A percentile compares a stretch with the other conserved stretches of the same genome.
phyloP scores from a whole-genome alignment of 805 yeast genomes.

The Starmerella potacharoeniae region DNA sequence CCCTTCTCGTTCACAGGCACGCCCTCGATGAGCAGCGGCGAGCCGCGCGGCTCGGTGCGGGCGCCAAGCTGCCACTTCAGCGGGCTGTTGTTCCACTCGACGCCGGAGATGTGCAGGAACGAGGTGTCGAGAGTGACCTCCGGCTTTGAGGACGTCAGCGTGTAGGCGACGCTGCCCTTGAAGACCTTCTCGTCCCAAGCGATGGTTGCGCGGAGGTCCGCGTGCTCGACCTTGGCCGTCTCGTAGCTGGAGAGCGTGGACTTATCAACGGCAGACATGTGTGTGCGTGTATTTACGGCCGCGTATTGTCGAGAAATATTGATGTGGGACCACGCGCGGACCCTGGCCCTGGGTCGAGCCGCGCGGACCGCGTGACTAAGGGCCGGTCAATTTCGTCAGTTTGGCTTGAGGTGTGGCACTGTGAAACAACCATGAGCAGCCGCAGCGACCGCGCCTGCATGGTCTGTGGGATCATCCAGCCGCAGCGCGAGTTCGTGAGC shows the following conservation, averaged over 20 bases:
- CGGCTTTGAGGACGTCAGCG: slow-evolving; percentile 29
- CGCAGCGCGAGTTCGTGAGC: slow-evolving; percentile 60
- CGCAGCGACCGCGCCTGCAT: slow-evolving; percentile 83
- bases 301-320: no score
- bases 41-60: slow-evolving; percentile 35
- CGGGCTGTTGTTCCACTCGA: slow-evolving; percentile 34
- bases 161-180: slow-evolving; percentile 43
- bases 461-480: slow-evolving; percentile 89
- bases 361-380: background rate
- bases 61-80: slow-evolving; percentile 27
- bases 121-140: slow-evolving; percentile 60
- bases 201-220: slow-evolving; percentile 44
- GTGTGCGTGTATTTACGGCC: background rate
- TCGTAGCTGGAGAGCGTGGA: slow-evolving; percentile 69
- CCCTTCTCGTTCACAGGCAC: slow-evolving; percentile 15
- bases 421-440: slow-evolving; percentile 10
- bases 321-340: no score
- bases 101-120: slow-evolving; percentile 38
- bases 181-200: slow-evolving; percentile 44
- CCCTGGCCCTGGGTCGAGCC: no score
- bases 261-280: slow-evolving; percentile 7
- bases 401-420: background rate
- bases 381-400: background rate
- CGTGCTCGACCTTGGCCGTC: slow-evolving; percentile 39
- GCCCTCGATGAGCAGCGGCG: slow-evolving; percentile 30